A percentile compares a stretch with the other conserved stretches of the same genome.
These are phyloP conservation scores for Drosera spatulata DNA, from an alignment of 179 eudicot species.

Conservation along the genomic window DNA sequence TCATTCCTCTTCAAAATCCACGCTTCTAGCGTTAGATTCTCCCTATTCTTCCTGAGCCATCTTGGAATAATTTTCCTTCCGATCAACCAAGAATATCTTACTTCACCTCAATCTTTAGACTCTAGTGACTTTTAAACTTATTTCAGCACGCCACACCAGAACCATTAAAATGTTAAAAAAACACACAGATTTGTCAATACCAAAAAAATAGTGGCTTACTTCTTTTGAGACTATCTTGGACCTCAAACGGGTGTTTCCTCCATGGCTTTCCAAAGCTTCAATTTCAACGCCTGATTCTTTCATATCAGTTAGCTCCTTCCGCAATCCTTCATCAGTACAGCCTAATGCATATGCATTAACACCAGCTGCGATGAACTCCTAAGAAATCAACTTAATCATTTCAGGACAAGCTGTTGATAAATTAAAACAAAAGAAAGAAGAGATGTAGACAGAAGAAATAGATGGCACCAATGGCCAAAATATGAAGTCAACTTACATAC, in stretches of 20 bases:
- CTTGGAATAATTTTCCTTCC: too few species aligned
- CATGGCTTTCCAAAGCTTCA: conserved; percentile 59
- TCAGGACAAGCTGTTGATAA: neutral
- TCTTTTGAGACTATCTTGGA: conserved; percentile 57
- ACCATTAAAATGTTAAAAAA: too few species aligned
- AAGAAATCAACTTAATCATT: conserved; percentile 11
- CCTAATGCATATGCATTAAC: conserved; percentile 96
- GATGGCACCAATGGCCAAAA: neutral
- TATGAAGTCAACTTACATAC: conserved; percentile 19
- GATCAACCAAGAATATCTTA: too few species aligned
- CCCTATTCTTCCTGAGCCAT: too few species aligned
- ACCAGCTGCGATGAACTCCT: conserved; percentile 94
- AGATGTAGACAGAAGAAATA: neutral
- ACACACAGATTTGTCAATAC: too few species aligned
- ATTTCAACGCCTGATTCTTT: conserved; percentile 63
- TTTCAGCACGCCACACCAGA: too few species aligned
- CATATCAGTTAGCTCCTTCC: conserved; percentile 64
- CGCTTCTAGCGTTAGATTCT: too few species aligned
- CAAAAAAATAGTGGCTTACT: conserved; percentile 26
- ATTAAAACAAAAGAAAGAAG: neutral
- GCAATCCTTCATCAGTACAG: conserved; percentile 82
- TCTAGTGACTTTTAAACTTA: too few species aligned
- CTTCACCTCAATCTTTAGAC: too few species aligned
- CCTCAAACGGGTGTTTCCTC: conserved; percentile 62
- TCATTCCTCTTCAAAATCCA: too few species aligned